Conservation (phyloP, 2,329 filamentous ascomycete species). For the Monilinia fructicola region DNA sequence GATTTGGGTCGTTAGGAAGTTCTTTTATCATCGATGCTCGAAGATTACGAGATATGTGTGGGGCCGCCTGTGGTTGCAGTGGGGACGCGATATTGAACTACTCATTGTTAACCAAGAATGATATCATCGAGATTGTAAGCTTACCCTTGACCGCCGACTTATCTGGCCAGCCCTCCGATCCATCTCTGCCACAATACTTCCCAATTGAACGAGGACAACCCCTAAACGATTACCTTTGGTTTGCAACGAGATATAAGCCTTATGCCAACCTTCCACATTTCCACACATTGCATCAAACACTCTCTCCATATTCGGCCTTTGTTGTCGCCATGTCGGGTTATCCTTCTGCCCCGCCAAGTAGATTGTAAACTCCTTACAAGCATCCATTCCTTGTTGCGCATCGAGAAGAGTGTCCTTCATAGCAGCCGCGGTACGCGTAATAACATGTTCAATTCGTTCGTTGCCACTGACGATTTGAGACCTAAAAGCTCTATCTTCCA, state of each 20-base stretch:
- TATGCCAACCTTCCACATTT: slow-evolving; percentile 87
- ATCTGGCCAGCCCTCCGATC: slow-evolving; percentile 80
- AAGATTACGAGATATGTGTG: slow-evolving; percentile 30
- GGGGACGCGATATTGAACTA: slow-evolving; percentile 26
- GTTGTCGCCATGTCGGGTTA: slow-evolving; percentile 57
- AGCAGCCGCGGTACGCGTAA: slow-evolving; percentile 72
- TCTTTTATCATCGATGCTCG: slow-evolving; percentile 36
- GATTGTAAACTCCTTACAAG: slow-evolving; percentile 71
- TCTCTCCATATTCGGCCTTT: slow-evolving; percentile 62
- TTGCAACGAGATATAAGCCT: slow-evolving; percentile 74
- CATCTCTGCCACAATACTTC: slow-evolving; percentile 79
- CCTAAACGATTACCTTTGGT: slow-evolving; percentile 70
- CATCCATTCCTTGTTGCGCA: slow-evolving; percentile 72
- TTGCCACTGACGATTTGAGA: slow-evolving; percentile 82
- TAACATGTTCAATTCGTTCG: slow-evolving; percentile 85
- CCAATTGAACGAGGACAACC: slow-evolving; percentile 67
- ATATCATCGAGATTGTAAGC: slow-evolving; percentile 37
- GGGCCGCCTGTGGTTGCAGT: slow-evolving; percentile 20
- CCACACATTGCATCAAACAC: slow-evolving; percentile 89
- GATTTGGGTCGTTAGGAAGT: slow-evolving; percentile 35
- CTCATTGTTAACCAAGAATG: slow-evolving; percentile 18
- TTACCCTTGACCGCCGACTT: slow-evolving; percentile 73
- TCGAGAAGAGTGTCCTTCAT: slow-evolving; percentile 79
- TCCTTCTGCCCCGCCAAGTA: slow-evolving; percentile 70
- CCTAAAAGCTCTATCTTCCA: slow-evolving; percentile 81